phyloP scores from a whole-genome alignment of 116 monocot species.

The Posidonia oceanica region DNA sequence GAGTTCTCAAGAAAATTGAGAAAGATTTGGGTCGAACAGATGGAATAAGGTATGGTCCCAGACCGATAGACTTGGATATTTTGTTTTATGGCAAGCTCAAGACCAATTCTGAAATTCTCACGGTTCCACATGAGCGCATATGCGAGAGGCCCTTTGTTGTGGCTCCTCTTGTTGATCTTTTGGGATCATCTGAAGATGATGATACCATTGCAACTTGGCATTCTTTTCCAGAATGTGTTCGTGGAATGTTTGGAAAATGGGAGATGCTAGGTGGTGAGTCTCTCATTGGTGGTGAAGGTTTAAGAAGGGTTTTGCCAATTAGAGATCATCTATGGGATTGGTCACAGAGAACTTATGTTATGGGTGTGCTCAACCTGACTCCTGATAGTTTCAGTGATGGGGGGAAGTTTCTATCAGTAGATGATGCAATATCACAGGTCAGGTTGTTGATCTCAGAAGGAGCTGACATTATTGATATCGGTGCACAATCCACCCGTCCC shows the following conservation, averaged over 20 bases:
- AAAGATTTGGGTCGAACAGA: slow-evolving; percentile 57
- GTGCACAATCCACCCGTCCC: slow-evolving; percentile 89
- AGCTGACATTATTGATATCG: slow-evolving; percentile 84
- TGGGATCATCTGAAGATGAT: slow-evolving; percentile 46
- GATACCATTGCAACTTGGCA: slow-evolving; percentile 59
- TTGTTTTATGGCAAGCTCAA: slow-evolving; percentile 53
- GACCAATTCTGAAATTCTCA: slow-evolving; percentile 53
- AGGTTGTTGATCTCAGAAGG: slow-evolving; percentile 58
- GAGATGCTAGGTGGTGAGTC: slow-evolving; percentile 62
- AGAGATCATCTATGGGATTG: slow-evolving; percentile 44
- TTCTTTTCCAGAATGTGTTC: slow-evolving; percentile 36
- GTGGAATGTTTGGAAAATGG: slow-evolving; percentile 66
- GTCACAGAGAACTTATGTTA: slow-evolving; percentile 75
- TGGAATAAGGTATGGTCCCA: slow-evolving; percentile 87
- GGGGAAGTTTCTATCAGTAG: slow-evolving; percentile 52
- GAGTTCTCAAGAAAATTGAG: slow-evolving; percentile 64
- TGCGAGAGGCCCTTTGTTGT: slow-evolving; percentile 89
- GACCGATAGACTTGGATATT: slow-evolving; percentile 89
- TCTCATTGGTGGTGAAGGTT: slow-evolving; percentile 33
- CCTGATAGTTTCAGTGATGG: slow-evolving; percentile 97
- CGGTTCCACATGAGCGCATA: slow-evolving; percentile 69
- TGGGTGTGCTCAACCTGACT: slow-evolving; percentile 85
- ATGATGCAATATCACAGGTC: slow-evolving; percentile 50
- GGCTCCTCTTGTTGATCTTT: slow-evolving; percentile 78
- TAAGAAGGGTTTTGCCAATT: slow-evolving; percentile 72